A percentile compares a stretch with the other conserved stretches of the same genome.
Conservation (phyloP, 2,329 filamentous ascomycete genomes). For the Mycosphaerelloides madeirae region DNA sequence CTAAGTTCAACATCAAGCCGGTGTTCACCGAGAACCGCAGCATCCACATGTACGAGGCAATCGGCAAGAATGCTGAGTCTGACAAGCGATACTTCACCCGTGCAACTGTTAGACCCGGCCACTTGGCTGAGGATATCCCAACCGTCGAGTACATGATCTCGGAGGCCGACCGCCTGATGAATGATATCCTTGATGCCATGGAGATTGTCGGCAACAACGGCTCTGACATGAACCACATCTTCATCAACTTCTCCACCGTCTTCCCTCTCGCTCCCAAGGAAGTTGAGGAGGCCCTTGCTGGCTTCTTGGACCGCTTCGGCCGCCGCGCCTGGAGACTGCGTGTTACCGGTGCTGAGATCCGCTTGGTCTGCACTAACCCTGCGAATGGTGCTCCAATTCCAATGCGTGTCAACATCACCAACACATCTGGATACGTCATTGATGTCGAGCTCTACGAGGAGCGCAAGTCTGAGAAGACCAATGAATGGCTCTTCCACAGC, state of each 20-base stretch:
- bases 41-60: constrained; percentile 96
- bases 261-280: constrained; percentile 87
- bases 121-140: constrained; percentile 92
- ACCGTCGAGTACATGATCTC: constrained; percentile 98
- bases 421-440: constrained; percentile 96
- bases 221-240: constrained; percentile 98
- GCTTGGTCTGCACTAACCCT: constrained; percentile 94
- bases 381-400: constrained; percentile 79
- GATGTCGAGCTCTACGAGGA: constrained; percentile 97
- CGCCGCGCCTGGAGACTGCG: constrained; percentile 92
- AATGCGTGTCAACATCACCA: constrained; percentile 92
- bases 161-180: constrained; percentile 93
- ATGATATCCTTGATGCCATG: constrained; percentile 92
- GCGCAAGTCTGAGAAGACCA: constrained; percentile 92
- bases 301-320: constrained; percentile 95
- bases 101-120: constrained; percentile 87
- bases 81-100: constrained; percentile 99
- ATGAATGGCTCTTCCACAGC: constrained; percentile 95
- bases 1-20: constrained; percentile 96
- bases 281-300: constrained; percentile 86
- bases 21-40: constrained; percentile 99
- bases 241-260: constrained; percentile 98
- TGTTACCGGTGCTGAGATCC: constrained; percentile 95
- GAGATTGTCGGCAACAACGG: constrained; percentile 99
- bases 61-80: constrained; percentile 89